Base-by-base conservation (phyloP, 2,329 filamentous ascomycete genomes). In the Neocucurbitaria cava region DNA sequence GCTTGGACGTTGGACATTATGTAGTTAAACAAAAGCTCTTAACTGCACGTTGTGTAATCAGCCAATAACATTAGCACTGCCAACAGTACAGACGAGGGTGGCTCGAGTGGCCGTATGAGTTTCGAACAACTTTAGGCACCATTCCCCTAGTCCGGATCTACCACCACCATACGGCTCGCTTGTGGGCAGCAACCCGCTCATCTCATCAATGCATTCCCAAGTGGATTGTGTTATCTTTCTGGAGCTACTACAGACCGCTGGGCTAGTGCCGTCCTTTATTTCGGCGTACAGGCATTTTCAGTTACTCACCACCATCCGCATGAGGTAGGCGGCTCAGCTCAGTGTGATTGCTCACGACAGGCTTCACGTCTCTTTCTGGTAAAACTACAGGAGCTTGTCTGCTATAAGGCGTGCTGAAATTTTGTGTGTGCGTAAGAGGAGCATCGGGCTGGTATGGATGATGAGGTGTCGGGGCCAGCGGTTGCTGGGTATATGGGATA, bases 401-500 rank as follows among this genome's bases (percentile, higher is more conserved):
- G 38, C 31, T 5, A 40, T 21, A 47, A 18, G 23, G 35, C 18
- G 36, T 21, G 17, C 18, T n/a, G 13, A 23, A 2, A 4, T 3
- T 39, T n/a, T 39, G 36, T 23, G n/a, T 18, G 18, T 39, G 36
- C 18, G 36, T 4, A 10, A 13, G 36, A 39, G 18, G 36, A 39
- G 36, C 9, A 39, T 3, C 4, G 18, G 17, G 5, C 10, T 15
- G 18, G 18, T 39, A 39, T 9, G 21, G 36, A 7, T 21, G 18
- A 39, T 39, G 17, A 9, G 17, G 13, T 20, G 17, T 39, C 10
- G 4, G 3, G 3, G 23, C 18, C 10, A 3, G 41, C 21, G 21
- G 46, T 33, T 35, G 57, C 17, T 52, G 47, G 26, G 43, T 31
- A 41, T 54, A 58, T 20, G 49, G 38, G 9, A 40, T 18, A 1